phyloP scores from a whole-genome alignment of 352 stramenopile species.

The Blastocystis sp. region DNA sequence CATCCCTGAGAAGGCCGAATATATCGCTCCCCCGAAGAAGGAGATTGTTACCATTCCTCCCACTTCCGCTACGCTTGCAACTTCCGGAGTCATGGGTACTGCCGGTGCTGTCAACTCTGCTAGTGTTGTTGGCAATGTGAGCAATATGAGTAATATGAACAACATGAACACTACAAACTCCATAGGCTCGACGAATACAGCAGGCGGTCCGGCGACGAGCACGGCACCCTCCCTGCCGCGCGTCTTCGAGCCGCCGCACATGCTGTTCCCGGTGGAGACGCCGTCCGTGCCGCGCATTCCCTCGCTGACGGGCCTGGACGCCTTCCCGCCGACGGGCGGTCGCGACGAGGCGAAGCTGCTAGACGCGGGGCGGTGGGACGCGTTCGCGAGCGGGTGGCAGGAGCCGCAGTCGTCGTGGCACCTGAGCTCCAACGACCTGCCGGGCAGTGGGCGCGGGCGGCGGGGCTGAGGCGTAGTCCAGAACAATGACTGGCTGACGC shows the following conservation, averaged over 20 bases:
- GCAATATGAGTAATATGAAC: too few species aligned
- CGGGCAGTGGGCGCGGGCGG: conserved; percentile 1
- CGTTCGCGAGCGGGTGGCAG: not conserved
- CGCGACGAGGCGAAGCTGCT: not conserved
- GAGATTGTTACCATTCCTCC: too few species aligned
- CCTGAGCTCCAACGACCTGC: not conserved
- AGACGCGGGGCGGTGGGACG: not conserved
- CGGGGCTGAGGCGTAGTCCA: conserved; percentile 11
- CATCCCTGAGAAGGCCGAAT: too few species aligned
- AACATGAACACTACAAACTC: too few species aligned
- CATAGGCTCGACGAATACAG: too few species aligned
- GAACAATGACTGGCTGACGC: conserved; percentile 59
- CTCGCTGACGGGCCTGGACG: conserved; percentile 4
- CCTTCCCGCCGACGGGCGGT: not conserved
- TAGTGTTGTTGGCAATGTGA: too few species aligned
- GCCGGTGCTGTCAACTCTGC: too few species aligned
- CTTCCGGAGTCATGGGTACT: too few species aligned
- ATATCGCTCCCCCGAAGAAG: too few species aligned
- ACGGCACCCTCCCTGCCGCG: too few species aligned
- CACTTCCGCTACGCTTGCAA: too few species aligned
- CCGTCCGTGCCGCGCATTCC: conserved; percentile 15
- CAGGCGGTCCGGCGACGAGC: too few species aligned
- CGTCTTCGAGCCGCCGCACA: not conserved
- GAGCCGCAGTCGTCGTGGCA: not conserved
- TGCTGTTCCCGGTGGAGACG: not conserved